phyloP scores from a whole-genome alignment of 2,329 filamentous ascomycete species.

The Fusarium gaditjirri region DNA sequence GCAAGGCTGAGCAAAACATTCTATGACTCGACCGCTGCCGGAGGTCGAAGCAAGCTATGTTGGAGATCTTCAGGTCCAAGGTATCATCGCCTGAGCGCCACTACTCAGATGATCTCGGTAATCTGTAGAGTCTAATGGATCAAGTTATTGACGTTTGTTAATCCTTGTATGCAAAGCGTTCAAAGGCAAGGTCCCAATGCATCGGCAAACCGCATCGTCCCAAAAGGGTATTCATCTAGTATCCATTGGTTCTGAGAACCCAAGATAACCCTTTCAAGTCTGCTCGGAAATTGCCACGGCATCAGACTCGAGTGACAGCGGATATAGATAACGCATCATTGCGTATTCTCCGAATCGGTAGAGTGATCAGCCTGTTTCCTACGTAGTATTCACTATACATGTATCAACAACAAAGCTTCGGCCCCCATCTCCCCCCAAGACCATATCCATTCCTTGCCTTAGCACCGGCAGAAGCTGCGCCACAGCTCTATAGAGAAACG shows the following conservation, averaged over 20 bases:
- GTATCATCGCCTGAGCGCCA: not conserved
- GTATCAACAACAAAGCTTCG: not conserved
- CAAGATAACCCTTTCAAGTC: not conserved
- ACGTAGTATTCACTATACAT: not conserved
- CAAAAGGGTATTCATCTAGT: slow-evolving; percentile 6
- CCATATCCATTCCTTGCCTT: not conserved
- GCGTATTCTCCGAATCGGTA: not conserved
- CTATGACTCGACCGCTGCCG: not conserved
- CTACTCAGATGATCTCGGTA: not conserved
- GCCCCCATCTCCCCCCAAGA: slow-evolving; percentile 6
- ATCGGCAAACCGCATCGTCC: slow-evolving; percentile 18
- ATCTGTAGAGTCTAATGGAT: not conserved
- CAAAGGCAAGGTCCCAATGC: not conserved
- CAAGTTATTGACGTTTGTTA: not conserved
- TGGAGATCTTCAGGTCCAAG: not conserved
- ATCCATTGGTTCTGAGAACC: not conserved
- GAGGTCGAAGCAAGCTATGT: not conserved
- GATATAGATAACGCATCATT: not conserved
- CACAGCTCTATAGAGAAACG: slow-evolving; percentile 6
- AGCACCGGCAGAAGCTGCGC: slow-evolving; percentile 13
- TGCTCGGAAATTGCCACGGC: not conserved
- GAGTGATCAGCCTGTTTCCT: slow-evolving; percentile 4
- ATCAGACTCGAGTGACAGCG: not conserved
- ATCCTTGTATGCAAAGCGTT: not conserved
- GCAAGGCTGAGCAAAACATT: slow-evolving; percentile 2